These are phyloP conservation scores for Globisporangium nagaii DNA, from an alignment of 352 stramenopile genomes.

Conservation along the genomic window DNA sequence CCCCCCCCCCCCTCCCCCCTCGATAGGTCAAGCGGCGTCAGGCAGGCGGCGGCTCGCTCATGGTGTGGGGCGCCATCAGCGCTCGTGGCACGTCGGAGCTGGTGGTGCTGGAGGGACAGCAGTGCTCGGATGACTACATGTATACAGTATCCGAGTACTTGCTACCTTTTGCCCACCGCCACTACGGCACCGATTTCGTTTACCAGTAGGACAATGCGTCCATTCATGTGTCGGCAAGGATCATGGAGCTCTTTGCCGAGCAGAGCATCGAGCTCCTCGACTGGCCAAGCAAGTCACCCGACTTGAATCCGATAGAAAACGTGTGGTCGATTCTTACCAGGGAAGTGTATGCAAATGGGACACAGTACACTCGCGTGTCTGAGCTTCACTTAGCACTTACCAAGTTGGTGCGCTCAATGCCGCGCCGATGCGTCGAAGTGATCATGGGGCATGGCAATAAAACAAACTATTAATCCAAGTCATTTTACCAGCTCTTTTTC, in stretches of 20 bases:
- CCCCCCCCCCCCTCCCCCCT: too few species aligned
- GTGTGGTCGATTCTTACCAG: slow-evolving; percentile 8
- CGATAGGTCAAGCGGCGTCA: not conserved
- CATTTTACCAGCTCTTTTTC: not conserved
- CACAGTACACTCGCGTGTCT: slow-evolving; percentile 1
- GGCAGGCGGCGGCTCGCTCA: slow-evolving; percentile 4
- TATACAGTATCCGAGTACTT: slow-evolving; percentile 9
- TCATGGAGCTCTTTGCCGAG: slow-evolving; percentile 7
- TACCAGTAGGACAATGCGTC: slow-evolving; percentile 15
- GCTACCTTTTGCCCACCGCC: slow-evolving; percentile 5
- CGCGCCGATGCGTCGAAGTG: not conserved
- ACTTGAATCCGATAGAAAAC: slow-evolving; percentile 17
- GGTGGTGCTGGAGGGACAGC: not conserved
- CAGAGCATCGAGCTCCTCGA: slow-evolving; percentile 7
- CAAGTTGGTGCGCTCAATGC: not conserved
- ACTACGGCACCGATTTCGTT: slow-evolving; percentile 10
- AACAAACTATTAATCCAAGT: not conserved
- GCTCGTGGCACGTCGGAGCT: slow-evolving; percentile 1
- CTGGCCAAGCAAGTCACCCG: slow-evolving; percentile 10
- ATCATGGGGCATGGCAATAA: not conserved
- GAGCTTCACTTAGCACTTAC: not conserved
- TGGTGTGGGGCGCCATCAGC: slow-evolving; percentile 14
- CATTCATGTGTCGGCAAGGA: slow-evolving; percentile 9
- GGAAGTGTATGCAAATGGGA: slow-evolving; percentile 7
- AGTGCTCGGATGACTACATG: slow-evolving; percentile 2